phyloP scores from a whole-genome alignment of 225 moss, liverwort and hornwort genomes.

The Pleurozium schreberi region DNA sequence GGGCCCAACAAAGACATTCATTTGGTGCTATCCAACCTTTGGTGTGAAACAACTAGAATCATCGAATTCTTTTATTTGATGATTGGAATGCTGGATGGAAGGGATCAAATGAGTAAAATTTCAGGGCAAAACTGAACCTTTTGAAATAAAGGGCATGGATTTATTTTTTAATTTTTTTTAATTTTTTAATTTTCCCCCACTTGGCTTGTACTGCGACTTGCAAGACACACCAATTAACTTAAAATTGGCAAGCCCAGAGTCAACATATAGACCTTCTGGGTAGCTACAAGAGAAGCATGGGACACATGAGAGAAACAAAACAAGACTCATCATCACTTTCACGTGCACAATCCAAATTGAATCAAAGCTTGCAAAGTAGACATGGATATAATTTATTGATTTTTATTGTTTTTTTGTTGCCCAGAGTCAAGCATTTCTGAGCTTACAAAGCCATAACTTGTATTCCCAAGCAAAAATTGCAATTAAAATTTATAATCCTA shows the following conservation, averaged over 20 bases:
- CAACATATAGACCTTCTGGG: neutral
- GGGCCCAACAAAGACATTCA: no score
- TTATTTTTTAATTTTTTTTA: no score
- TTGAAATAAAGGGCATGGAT: no score
- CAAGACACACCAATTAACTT: neutral
- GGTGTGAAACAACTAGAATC: neutral
- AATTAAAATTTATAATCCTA: neutral
- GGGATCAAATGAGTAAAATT: neutral
- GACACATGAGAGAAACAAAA: neutral
- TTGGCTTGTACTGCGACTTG: no score
- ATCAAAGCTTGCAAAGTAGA: neutral
- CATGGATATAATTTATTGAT: neutral
- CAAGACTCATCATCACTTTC: neutral
- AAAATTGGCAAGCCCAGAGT: neutral
- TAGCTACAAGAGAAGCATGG: neutral
- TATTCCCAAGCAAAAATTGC: accelerated
- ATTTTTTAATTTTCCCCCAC: accelerated
- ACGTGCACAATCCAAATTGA: neutral
- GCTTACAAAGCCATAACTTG: neutral
- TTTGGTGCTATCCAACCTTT: neutral
- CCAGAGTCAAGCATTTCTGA: neutral
- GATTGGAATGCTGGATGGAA: neutral
- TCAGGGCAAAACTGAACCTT: neutral
- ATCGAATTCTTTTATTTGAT: neutral
- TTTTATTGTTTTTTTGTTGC: neutral